Percentiles rank a stretch among this genome's conserved stretches.
These are phyloP conservation scores for Pachysandra terminalis DNA, from an alignment of 164 flowering plant species.

Conservation along the genomic window DNA sequence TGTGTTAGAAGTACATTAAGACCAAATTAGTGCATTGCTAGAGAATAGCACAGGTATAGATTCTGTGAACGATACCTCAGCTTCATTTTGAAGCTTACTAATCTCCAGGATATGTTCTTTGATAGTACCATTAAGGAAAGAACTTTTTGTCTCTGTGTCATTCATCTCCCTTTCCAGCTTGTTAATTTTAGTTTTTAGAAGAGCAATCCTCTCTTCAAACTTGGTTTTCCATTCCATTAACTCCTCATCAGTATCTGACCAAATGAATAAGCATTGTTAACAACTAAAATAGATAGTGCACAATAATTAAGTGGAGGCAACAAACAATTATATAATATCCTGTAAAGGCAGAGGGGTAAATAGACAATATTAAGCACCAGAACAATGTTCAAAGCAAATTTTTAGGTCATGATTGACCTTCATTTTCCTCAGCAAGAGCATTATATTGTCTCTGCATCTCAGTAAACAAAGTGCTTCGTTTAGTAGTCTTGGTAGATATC, in stretches of 20 bases:
- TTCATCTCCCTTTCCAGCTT: conserved; percentile 63
- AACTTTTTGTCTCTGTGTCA: conserved; percentile 48
- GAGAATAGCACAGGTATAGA: conserved; percentile 2
- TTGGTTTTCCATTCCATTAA: conserved; percentile 83
- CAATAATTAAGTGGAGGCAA: neutral
- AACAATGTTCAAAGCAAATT: too few relatives aligned
- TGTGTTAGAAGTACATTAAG: neutral
- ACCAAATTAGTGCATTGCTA: neutral
- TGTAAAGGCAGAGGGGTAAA: neutral
- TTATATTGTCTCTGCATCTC: conserved; percentile 66
- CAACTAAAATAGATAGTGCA: neutral
- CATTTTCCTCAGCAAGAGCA: conserved; percentile 79
- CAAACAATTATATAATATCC: neutral
- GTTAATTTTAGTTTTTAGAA: conserved; percentile 47
- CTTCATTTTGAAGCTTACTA: conserved; percentile 79
- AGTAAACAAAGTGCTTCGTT: conserved; percentile 60
- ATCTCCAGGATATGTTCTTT: conserved; percentile 45
- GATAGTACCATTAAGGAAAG: conserved; percentile 27
- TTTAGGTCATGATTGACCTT: conserved; percentile 44
- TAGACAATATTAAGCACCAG: too few relatives aligned
- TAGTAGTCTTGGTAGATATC: conserved; percentile 59
- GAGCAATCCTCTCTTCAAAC: conserved; percentile 69
- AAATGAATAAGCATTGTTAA: neutral
- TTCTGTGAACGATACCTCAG: conserved; percentile 48
- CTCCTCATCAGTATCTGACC: conserved; percentile 88